Percentiles rank a stretch among this genome's conserved stretches.
phyloP scores from a whole-genome alignment of 495 filamentous ascomycete genomes.

The Paragyromitra xinjiangensis region DNA sequence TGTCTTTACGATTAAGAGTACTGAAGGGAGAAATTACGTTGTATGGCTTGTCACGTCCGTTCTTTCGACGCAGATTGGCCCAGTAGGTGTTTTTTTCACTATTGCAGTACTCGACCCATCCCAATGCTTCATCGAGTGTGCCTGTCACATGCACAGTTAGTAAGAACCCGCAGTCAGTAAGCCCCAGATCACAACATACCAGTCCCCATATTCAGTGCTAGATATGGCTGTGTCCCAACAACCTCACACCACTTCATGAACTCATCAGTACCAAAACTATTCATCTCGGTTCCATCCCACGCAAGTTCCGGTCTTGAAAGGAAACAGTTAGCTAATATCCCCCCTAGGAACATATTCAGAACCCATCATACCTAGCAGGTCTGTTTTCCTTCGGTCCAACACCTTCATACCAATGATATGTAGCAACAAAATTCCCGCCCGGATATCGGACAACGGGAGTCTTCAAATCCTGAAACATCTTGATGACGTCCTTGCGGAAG shows the following conservation, averaged over 20 bases:
- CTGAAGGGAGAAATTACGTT: slow-evolving; percentile 60
- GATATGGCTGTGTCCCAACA: slow-evolving; percentile 75
- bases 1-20: neutral
- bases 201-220: slow-evolving; percentile 80
- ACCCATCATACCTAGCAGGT: slow-evolving; percentile 61
- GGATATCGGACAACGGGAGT: slow-evolving; percentile 81
- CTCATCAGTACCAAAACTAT: slow-evolving; percentile 83
- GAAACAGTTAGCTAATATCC: slow-evolving; percentile 1
- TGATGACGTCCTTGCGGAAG: slow-evolving; percentile 78
- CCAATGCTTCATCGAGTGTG: slow-evolving; percentile 77
- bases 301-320: slow-evolving; percentile 71
- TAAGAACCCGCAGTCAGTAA: neutral
- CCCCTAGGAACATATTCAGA: slow-evolving; percentile 43
- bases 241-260: slow-evolving; percentile 80
- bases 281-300: slow-evolving; percentile 77
- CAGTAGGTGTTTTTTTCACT: slow-evolving; percentile 76
- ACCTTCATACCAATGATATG: slow-evolving; percentile 84
- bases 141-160: slow-evolving; percentile 61
- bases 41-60: slow-evolving; percentile 77
- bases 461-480: slow-evolving; percentile 72
- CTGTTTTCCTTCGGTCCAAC: slow-evolving; percentile 74
- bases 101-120: slow-evolving; percentile 85
- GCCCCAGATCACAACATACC: slow-evolving; percentile 59
- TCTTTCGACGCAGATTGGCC: slow-evolving; percentile 76
- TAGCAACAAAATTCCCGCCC: slow-evolving; percentile 81